Evolutionary conservation across 108 stramenopile genomes (phyloP), one percentile per base, ranked within the genome.

Genomic region (Cyclotella sp.): DNA sequence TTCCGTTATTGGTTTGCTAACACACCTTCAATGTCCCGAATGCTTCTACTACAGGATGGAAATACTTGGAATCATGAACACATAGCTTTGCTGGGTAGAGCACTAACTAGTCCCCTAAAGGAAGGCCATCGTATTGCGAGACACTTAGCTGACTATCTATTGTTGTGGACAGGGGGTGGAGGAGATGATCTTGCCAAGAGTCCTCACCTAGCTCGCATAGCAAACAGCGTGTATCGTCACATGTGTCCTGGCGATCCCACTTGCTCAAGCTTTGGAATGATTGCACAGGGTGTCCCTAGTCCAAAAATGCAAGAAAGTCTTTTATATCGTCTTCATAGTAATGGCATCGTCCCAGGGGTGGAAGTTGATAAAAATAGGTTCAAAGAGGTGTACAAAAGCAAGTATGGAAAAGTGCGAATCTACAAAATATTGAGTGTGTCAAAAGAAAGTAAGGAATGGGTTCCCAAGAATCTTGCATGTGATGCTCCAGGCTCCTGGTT

Each of bases 31-130:
- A 13, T 21, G 5, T 51, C 19, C 19, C 8, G 3, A 51, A 3
- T 19, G 49, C 49, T 51, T 19, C 19, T 2, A 27, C 15, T 18
- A 15, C 60, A 65, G 64, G 99, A 99, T 83, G 97, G 97, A 18
- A 99, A 99, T 80, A 99, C 99, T 29, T 99, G 99, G 99, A 99
- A 99, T 85, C 97, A 99, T 74, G 97, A 98, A 67, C 99, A 98
- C 77, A 99, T 99, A 85, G 99, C 99, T 14, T 88, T 98, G 26
- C 84, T 99, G 2, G 99, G 99, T 29, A 85, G 94, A 61, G 84
- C 88, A 16, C 80, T 99, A 41, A 97, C 98, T 0, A 85, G 94
- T 3, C 86, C 96, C 24, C 90, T 97, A 76, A 92, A 96, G 72
- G 96, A 97, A 55, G 97, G 92, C 9, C 96, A 98, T 75, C 88